phyloP scores from a whole-genome alignment of 1,139 yeast species.

The Sugiyamaella pinicola region DNA sequence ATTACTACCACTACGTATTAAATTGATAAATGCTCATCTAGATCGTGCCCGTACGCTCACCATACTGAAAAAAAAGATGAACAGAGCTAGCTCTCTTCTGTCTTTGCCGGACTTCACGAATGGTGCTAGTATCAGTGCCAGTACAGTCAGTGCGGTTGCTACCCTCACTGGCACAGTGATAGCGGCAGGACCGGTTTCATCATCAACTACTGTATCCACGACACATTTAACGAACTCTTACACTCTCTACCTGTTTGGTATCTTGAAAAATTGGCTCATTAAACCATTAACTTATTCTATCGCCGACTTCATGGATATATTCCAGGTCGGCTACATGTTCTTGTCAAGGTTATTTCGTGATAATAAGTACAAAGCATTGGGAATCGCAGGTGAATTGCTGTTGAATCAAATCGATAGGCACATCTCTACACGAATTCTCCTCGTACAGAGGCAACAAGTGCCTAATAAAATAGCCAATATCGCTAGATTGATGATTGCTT shows the following conservation, averaged over 20 bases:
- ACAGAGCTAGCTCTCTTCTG: background rate
- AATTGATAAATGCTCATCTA: background rate
- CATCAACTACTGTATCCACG: background rate
- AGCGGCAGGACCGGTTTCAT: background rate
- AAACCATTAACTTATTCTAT: background rate
- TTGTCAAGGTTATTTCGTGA: background rate
- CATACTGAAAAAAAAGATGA: too few relatives aligned
- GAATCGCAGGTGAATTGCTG: background rate
- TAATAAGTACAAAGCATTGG: background rate
- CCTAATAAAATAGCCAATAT: background rate
- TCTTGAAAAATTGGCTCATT: background rate
- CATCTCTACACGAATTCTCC: background rate
- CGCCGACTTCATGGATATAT: background rate
- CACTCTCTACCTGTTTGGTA: background rate
- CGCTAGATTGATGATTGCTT: background rate
- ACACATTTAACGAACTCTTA: background rate
- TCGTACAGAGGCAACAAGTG: background rate
- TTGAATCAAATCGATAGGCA: background rate
- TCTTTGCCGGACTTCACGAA: background rate
- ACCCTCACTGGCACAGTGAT: conserved; percentile 6
- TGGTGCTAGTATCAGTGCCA: background rate
- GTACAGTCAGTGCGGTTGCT: background rate
- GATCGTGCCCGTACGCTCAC: too few relatives aligned
- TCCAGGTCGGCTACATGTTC: background rate
- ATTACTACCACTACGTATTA: background rate